Base-by-base conservation (phyloP, 495 filamentous ascomycete species). In the Aspergillus heteromorphus region DNA sequence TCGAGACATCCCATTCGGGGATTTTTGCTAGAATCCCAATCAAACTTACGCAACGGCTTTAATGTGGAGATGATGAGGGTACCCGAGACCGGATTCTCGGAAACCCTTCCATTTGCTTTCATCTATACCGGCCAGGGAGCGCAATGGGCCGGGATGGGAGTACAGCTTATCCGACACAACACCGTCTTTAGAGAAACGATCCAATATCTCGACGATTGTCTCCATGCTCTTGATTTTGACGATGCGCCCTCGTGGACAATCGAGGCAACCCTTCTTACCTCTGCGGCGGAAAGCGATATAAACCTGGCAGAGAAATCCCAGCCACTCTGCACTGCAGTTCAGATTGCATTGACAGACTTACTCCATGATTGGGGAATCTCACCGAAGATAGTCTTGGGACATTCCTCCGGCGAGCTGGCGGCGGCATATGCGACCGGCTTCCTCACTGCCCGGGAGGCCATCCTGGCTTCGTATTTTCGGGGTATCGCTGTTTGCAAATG, bases 301-400 rank as follows among this genome's bases (percentile, higher is more conserved):
- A 16, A 48, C 13, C 57, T 66, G 29, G 68, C 69, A 1, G 64
- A 45, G 5, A 30, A 73, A 0, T 65, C 70, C 0, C 73, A 77
- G 45, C 69, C 75, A 0, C 50, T 73, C 1, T 72, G 66, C 2
- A 54, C 51, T 2, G 58, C 29, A 58, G 34, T 51, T 56, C 55
- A 52, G 52, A 69, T 54, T 13, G 47, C 29, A 10, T 45, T 49
- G 25, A 58, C 50, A 43, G 58, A 51, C 51, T 52, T 48, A 59
- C 59, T 47, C 49, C 56, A 2, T n/a, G 41, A 10, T 48, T 49
- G 31, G 40, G 30, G 51, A 2, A 18, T 56, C 52, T 13, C 9
- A 16, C 38, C 47, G 10, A 18, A 42, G 14, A n/a, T 20, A 5
- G 57, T 59, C 5, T 42, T 59, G 1, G 57, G 57, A 2, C 57